Evolutionary conservation across 2,329 filamentous ascomycete species (phyloP).

Genomic region (Exophiala spinifera): DNA sequence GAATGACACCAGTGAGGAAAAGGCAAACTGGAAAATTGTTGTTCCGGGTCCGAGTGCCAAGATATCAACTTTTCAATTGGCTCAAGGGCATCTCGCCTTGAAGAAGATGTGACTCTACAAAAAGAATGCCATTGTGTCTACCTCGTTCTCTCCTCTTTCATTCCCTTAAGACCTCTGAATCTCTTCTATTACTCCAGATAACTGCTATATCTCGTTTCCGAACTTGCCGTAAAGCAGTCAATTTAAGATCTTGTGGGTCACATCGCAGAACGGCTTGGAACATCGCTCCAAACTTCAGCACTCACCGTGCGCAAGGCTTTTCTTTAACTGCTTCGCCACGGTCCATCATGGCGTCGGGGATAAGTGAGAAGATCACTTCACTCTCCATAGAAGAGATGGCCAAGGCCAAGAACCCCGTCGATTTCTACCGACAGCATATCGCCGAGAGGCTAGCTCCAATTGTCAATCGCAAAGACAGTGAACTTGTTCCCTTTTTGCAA

Average conservation of each 20-base stretch:
- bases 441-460: conserved; percentile 40
- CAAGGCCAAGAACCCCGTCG: conserved; percentile 43
- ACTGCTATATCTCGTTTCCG: not conserved
- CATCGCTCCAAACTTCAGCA: no score
- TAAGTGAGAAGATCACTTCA: conserved; percentile 23
- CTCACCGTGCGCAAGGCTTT: conserved; percentile 2
- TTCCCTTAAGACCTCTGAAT: not conserved
- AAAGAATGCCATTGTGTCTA: conserved; percentile 11
- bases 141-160: not conserved
- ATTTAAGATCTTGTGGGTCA: no score
- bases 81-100: conserved; percentile 1
- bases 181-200: not conserved
- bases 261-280: no score
- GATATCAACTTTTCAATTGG: conserved; percentile 20
- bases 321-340: not conserved
- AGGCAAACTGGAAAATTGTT: conserved; percentile 7
- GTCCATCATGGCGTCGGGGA: conserved; percentile 16
- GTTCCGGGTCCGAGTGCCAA: conserved; percentile 17
- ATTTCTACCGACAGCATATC: conserved; percentile 47
- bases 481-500: conserved; percentile 40
- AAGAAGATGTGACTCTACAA: conserved; percentile 11
- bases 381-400: conserved; percentile 35
- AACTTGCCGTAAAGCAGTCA: not conserved
- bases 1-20: not conserved
- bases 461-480: conserved; percentile 39